Evolutionary conservation across 257 asterid genomes (phyloP).

Genomic region (Plantago elongata): DNA sequence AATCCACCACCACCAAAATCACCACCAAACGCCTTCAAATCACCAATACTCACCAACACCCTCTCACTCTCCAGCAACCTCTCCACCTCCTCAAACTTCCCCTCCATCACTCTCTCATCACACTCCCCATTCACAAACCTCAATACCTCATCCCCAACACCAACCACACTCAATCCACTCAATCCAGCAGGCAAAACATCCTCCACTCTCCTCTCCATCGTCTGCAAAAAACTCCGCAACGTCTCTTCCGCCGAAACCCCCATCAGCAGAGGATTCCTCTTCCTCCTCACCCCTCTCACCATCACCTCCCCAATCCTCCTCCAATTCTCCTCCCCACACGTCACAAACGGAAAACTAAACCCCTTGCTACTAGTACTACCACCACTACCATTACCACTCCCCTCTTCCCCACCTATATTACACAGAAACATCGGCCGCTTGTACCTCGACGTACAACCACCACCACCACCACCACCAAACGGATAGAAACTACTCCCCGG

Average conservation of each 20-base stretch:
- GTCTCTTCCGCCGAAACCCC: constrained; percentile 67
- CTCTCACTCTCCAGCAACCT: constrained; percentile 31
- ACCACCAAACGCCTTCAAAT: constrained; percentile 36
- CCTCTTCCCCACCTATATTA: constrained; percentile 35
- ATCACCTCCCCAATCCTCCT: constrained; percentile 65
- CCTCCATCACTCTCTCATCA: constrained; percentile 44
- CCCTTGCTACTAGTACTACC: constrained; percentile 11
- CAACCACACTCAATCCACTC: constrained; percentile 47
- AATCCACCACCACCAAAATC: constrained; percentile 38
- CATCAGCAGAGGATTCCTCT: constrained; percentile 62
- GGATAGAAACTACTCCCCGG: constrained; percentile 43
- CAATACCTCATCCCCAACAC: constrained; percentile 46
- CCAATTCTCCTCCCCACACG: constrained; percentile 55
- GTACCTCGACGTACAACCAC: constrained; percentile 49
- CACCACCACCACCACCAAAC: constrained; percentile 44
- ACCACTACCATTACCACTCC: too few species aligned
- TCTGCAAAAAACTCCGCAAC: constrained; percentile 46
- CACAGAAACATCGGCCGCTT: constrained; percentile 59
- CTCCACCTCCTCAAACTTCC: constrained; percentile 50
- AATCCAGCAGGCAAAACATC: constrained; percentile 42
- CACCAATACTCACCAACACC: constrained; percentile 60
- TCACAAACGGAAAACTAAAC: constrained; percentile 67
- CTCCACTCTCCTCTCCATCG: constrained; percentile 27
- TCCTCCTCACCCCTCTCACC: constrained; percentile 28
- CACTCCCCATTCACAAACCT: constrained; percentile 46